These are phyloP conservation scores for Verticillium isaacii DNA, from an alignment of 2,329 filamentous ascomycete species.

Conservation along the genomic window DNA sequence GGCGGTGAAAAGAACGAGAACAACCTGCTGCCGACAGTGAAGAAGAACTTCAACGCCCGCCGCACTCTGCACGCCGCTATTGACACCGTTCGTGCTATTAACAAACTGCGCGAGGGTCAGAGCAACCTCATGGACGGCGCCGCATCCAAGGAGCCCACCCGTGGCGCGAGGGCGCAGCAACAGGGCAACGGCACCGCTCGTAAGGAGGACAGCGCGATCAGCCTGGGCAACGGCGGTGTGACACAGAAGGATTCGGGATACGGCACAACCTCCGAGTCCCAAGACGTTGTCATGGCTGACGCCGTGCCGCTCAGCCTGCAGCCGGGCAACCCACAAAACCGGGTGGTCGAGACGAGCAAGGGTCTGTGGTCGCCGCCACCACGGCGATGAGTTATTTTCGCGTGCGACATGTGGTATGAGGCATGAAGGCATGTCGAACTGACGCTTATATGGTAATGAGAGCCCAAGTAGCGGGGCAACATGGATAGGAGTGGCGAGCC, in stretches of 20 bases:
- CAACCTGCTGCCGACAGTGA: constrained; percentile 63
- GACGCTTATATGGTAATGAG: not conserved
- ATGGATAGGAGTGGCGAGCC: not conserved
- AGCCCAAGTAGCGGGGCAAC: not conserved
- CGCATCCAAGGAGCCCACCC: constrained; percentile 43
- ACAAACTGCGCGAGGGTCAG: constrained; percentile 63
- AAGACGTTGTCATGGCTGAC: constrained; percentile 46
- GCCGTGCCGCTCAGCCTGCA: constrained; percentile 48
- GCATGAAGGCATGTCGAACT: not conserved
- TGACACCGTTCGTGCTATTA: constrained; percentile 66
- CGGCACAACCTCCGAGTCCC: constrained; percentile 31
- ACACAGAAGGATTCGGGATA: constrained; percentile 43
- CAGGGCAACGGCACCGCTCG: constrained; percentile 15
- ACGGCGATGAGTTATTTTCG: not conserved
- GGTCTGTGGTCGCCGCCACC: constrained; percentile 50
- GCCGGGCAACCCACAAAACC: constrained; percentile 50
- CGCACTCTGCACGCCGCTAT: constrained; percentile 66
- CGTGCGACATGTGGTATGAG: not conserved
- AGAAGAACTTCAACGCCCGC: constrained; percentile 71
- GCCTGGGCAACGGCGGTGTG: constrained; percentile 22
- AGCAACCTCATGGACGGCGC: constrained; percentile 59
- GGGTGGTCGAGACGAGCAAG: constrained; percentile 58
- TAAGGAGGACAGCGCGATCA: constrained; percentile 42
- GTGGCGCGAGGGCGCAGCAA: constrained; percentile 26
- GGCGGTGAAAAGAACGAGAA: constrained; percentile 42